These are phyloP conservation scores for Tardiomyces blankii DNA, from an alignment of 1,139 yeast genomes.

Conservation along the genomic window DNA sequence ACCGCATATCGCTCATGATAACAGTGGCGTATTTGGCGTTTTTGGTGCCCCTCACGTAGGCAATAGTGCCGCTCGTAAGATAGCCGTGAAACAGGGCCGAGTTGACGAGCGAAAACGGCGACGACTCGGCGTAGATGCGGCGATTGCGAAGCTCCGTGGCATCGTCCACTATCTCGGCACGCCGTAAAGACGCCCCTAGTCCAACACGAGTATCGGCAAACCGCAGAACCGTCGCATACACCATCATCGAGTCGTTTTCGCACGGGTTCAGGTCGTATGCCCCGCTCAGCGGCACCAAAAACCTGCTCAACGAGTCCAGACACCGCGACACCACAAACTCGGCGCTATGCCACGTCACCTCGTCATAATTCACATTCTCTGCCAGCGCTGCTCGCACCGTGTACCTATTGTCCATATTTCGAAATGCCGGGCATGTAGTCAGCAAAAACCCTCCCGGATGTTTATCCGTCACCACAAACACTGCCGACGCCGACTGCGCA, in stretches of 20 bases:
- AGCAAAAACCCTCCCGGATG: conserved; percentile 3
- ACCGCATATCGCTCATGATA: conserved; percentile 42
- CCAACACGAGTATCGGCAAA: conserved; percentile 1
- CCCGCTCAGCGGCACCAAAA: conserved; percentile 6
- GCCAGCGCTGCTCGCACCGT: conserved; percentile 5
- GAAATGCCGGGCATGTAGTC: conserved; percentile 2
- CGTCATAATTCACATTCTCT: conserved; percentile 3
- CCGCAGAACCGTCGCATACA: conserved; percentile 5
- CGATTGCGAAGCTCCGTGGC: conserved; percentile 1
- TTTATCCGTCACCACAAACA: conserved; percentile 5
- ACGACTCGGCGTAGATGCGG: conserved; percentile 15
- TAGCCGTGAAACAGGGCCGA: conserved; percentile 45
- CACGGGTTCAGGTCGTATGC: conserved; percentile 11
- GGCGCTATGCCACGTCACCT: conserved; percentile 11
- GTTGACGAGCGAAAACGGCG: conserved; percentile 51
- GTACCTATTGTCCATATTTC: conserved; percentile 3
- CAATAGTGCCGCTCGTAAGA: conserved; percentile 35
- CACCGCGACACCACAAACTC: conserved; percentile 1
- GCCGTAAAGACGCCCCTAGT: background rate
- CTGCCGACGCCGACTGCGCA: conserved; percentile 6
- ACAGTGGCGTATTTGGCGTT: conserved; percentile 8
- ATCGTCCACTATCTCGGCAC: background rate
- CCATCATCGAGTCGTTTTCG: background rate
- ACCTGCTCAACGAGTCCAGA: conserved; percentile 3
- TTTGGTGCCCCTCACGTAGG: conserved; percentile 18